Evolutionary conservation across 805 yeast species (phyloP).

Genomic region (Barnettozyma salicaria): DNA sequence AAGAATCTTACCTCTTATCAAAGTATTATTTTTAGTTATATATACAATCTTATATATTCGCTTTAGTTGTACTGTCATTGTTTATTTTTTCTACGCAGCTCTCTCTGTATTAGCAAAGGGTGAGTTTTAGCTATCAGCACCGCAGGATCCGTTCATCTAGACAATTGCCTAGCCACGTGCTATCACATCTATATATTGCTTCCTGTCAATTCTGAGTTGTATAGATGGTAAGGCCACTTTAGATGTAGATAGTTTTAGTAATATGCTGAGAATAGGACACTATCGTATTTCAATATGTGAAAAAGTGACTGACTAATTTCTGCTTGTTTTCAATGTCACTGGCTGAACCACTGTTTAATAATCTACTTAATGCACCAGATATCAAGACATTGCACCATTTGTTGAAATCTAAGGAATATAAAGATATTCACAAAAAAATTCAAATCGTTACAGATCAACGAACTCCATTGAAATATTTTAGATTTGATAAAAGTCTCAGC

Average conservation of each 20-base stretch:
- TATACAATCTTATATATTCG: slow-evolving; percentile 2
- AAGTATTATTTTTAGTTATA: slow-evolving; percentile 3
- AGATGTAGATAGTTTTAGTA: not conserved
- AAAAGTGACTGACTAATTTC: no score
- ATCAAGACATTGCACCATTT: not conserved
- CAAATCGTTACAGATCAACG: slow-evolving; percentile 11
- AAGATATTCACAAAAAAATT: not conserved
- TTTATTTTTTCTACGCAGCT: not conserved
- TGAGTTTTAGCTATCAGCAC: no score
- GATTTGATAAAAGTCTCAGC: not conserved
- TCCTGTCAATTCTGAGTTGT: no score
- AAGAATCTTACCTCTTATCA: slow-evolving; percentile 2
- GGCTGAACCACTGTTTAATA: not conserved
- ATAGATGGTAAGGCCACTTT: no score
- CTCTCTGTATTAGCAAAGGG: no score
- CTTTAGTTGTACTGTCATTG: not conserved
- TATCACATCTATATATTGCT: no score
- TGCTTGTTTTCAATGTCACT: no score
- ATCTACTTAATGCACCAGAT: not conserved
- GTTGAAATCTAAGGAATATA: not conserved
- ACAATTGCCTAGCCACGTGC: no score
- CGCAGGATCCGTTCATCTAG: no score
- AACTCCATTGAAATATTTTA: slow-evolving; percentile 7
- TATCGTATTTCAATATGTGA: no score
- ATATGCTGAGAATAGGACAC: not conserved